Evolutionary conservation across 257 asterid species (phyloP).

Genomic region (Solanum lignicaule): DNA sequence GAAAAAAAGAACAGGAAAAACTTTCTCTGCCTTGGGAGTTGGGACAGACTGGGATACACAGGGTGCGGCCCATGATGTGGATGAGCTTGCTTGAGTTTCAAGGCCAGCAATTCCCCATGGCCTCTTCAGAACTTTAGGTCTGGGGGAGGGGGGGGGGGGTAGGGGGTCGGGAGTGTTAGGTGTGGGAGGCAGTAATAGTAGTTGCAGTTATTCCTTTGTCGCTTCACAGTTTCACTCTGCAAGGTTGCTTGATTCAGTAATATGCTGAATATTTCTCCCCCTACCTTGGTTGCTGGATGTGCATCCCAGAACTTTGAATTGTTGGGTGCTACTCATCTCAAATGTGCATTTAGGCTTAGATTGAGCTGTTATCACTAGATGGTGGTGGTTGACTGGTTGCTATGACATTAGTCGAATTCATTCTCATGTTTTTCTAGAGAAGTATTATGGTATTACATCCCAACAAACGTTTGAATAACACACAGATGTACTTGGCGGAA

Average conservation of each 20-base stretch:
- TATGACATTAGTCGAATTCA: neutral
- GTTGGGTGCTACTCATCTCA: neutral
- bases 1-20: neutral
- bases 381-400: neutral
- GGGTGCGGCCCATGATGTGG: neutral
- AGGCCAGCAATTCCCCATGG: neutral
- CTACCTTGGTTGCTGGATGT: neutral
- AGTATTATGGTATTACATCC: neutral
- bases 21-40: neutral
- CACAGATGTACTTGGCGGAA: neutral
- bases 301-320: neutral
- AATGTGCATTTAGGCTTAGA: neutral
- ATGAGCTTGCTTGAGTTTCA: neutral
- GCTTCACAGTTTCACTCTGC: neutral
- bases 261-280: neutral
- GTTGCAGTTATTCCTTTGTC: neutral
- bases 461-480: neutral
- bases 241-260: neutral
- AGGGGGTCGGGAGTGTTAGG: neutral
- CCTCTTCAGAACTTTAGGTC: neutral
- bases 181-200: neutral
- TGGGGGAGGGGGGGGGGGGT: neutral
- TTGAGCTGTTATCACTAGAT: neutral
- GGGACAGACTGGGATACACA: neutral
- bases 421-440: neutral